Conservation (phyloP, 768 basidiomycete genomes). For the Mycena alexandri region DNA sequence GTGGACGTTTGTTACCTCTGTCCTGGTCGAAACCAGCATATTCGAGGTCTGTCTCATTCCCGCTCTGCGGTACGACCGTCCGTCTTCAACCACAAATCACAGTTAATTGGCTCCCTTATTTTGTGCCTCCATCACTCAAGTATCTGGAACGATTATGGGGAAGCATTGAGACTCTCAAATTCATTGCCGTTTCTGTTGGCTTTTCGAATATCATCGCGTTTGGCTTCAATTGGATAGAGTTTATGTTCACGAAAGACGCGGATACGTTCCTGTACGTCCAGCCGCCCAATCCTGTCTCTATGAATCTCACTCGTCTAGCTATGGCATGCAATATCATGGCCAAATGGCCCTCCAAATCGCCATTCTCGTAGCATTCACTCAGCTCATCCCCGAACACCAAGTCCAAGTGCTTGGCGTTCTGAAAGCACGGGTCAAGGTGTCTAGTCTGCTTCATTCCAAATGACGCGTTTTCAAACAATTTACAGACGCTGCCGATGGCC, state of each 20-base stretch:
- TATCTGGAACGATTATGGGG: conserved; percentile 98
- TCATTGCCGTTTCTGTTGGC: conserved; percentile 83
- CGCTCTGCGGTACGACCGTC: too few species aligned
- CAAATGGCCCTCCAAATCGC: conserved; percentile 92
- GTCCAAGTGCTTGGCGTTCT: conserved; percentile 90
- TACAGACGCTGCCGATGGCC: conserved; percentile 93
- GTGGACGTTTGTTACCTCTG: conserved; percentile 94
- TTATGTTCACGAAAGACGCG: conserved; percentile 72
- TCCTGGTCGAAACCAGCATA: conserved; percentile 85
- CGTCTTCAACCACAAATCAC: conserved; percentile 6
- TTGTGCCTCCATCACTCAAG: conserved; percentile 85
- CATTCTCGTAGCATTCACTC: conserved; percentile 95
- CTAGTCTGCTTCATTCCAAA: not conserved
- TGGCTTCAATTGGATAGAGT: conserved; percentile 91
- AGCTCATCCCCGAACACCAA: conserved; percentile 98
- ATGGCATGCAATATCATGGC: conserved; percentile 91
- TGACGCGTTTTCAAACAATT: conserved; percentile 21
- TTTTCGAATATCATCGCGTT: conserved; percentile 91
- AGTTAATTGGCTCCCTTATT: conserved; percentile 85
- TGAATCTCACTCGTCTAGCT: conserved; percentile 61
- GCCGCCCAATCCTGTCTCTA: conserved; percentile 20
- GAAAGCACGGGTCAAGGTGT: conserved; percentile 91
- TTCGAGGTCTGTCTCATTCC: conserved; percentile 78
- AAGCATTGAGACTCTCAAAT: conserved; percentile 84
- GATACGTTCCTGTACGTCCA: conserved; percentile 82